Conservation (phyloP, 306 rosid genomes). For the Pyrus bretschneideri region DNA sequence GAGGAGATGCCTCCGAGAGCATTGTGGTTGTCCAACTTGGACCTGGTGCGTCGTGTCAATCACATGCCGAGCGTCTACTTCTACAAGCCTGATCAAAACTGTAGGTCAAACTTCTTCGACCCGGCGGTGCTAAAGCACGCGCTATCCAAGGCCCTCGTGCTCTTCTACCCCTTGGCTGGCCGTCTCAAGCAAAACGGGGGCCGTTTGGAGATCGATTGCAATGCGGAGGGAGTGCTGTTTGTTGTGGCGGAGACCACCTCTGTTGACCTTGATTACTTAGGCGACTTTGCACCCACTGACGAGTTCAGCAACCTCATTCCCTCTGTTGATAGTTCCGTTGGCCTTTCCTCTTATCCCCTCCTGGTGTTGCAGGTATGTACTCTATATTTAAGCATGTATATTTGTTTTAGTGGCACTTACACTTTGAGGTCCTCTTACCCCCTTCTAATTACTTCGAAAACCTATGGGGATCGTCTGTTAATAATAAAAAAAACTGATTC, state of each 20-base stretch:
- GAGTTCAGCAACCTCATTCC: conserved; percentile 66
- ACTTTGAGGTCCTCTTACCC: no score
- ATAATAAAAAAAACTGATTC: no score
- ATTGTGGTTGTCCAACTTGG: conserved; percentile 55
- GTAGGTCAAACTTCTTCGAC: conserved; percentile 41
- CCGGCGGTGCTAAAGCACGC: conserved; percentile 39
- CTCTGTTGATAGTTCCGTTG: conserved; percentile 45
- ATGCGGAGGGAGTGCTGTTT: conserved; percentile 59
- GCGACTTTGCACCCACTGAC: conserved; percentile 66
- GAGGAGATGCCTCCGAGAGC: conserved; percentile 39
- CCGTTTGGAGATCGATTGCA: conserved; percentile 64
- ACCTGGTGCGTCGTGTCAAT: conserved; percentile 38
- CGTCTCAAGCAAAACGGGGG: conserved; percentile 50
- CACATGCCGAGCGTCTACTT: conserved; percentile 59
- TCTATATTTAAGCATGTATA: no score
- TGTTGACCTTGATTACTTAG: conserved; percentile 44
- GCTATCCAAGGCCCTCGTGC: conserved; percentile 52
- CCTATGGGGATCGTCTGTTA: no score
- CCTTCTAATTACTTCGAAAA: no score
- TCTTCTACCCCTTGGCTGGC: conserved; percentile 73
- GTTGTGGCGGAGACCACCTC: conserved; percentile 46
- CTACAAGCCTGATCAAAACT: conserved; percentile 20
- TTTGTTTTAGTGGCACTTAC: no score
- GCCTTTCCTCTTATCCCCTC: conserved; percentile 49
- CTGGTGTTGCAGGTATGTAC: conserved; percentile 52